These are phyloP conservation scores for Pleurotus giganteus DNA, from an alignment of 768 basidiomycete species.

Conservation along the genomic window DNA sequence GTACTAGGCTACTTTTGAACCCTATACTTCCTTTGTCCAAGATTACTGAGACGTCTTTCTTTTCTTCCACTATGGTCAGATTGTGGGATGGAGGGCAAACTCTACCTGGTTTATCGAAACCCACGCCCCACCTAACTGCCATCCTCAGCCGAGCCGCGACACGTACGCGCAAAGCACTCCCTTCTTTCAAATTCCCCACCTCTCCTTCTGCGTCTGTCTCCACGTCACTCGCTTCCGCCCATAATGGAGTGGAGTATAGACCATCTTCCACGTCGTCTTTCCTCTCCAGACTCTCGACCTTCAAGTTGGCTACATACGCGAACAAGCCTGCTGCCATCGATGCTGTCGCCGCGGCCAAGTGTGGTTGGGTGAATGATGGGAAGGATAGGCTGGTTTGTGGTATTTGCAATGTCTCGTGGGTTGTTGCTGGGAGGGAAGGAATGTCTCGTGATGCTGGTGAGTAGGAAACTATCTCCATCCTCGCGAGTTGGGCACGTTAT, in stretches of 20 bases:
- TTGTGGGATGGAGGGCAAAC: slow-evolving; percentile 1
- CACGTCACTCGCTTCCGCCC: slow-evolving; percentile 26
- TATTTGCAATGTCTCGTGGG: slow-evolving; percentile 72
- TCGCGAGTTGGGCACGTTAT: slow-evolving; percentile 9
- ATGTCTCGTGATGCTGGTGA: slow-evolving; percentile 76
- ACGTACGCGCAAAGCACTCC: slow-evolving; percentile 48
- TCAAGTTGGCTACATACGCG: slow-evolving; percentile 75
- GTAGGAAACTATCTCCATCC: slow-evolving; percentile 34
- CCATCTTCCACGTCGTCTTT: slow-evolving; percentile 78
- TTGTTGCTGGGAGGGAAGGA: slow-evolving; percentile 66
- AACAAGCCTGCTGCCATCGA: slow-evolving; percentile 75
- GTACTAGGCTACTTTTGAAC: neutral
- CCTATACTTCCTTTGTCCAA: neutral
- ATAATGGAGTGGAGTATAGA: slow-evolving; percentile 60
- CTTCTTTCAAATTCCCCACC: slow-evolving; percentile 37
- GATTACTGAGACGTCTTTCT: neutral
- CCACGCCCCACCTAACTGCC: slow-evolving; percentile 67
- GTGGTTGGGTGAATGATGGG: slow-evolving; percentile 83
- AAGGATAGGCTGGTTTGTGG: slow-evolving; percentile 78
- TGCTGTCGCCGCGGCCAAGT: slow-evolving; percentile 77
- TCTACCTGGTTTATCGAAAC: slow-evolving; percentile 40
- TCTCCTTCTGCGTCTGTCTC: slow-evolving; percentile 20
- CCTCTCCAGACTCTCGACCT: slow-evolving; percentile 71
- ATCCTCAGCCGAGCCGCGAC: slow-evolving; percentile 67
- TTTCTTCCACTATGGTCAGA: neutral